Base-by-base conservation (phyloP, 2,329 filamentous ascomycete genomes). In the Pseudogymnoascus destructans region DNA sequence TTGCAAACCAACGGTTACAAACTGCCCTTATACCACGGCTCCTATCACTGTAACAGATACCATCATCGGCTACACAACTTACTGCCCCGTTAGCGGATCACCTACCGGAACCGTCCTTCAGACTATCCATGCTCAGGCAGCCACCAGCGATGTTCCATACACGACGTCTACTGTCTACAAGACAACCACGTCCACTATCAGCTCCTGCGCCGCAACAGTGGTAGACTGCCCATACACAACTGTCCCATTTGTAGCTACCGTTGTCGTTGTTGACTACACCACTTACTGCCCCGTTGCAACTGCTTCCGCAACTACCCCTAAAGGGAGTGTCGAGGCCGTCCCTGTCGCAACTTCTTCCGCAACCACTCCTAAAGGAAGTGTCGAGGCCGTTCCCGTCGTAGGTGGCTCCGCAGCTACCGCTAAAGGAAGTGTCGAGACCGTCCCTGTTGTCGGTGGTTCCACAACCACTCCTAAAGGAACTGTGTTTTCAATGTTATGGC, bases 141-240 rank as follows among this genome's bases (percentile, higher is more conserved):
- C 65, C 55, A 62, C 63, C 25, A 33, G 10, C 15, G 52, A 32
- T 32, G 33, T 30, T 32, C 33, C 52, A 23, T 55, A 55, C 52
- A 19, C 27, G 33, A 55, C 17, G 8, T 55, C 52, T 17, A 52
- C 21, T 30, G 13, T 52, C 46, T 52, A 32, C 25, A 52, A 58
- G 36, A 59, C 64, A 55, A 66, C 64, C 23, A 66, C 65, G 55
- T 46, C 66, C 49, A 67, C 65, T 49, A 63, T 67, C 63, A 66
- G 35, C 35, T n/a, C 35, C 35, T 38, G 35, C 35, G 35, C 35
- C n/a, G 17, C 35, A 9, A 38, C 35, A 6, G 35, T 38, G 3
- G 35, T 64, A 52, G 62, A 65, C 62, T 64, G 65, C 60, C 65
- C 65, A 32, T 67, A 61, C 62, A 67, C 65, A 38, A 58, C 66